Base-by-base conservation (phyloP, 257 asterid genomes). In the Petunia secreta region DNA sequence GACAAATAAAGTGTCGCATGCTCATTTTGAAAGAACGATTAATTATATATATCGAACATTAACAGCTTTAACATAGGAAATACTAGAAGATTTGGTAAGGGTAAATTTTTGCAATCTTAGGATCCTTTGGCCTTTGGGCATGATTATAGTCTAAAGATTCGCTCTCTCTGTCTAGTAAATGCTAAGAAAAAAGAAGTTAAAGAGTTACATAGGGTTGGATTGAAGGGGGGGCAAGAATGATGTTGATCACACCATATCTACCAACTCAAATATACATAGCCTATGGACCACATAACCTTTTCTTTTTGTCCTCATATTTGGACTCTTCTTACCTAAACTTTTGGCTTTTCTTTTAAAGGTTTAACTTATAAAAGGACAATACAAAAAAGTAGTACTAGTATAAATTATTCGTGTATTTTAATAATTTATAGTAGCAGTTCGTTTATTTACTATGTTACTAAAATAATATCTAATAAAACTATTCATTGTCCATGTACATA, bases 211-310 rank as follows among this genome's bases (percentile, higher is more conserved):
- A 46, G 52, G 52, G 52, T 60, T 60, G 16, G 15, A 60, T 8
- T 38, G 13, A 37, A 63, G 38, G 1, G 50, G 73, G 2, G 48
- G 79, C 79, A 73, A 67, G 55, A 81, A 86, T 88, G 90, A 85
- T 88, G 85, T 79, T 50, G 77, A 60, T 80, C 89, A 82, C 89
- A 81, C 80, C 48, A 60, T 36, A 81, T 65, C 92, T 85, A 90
- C 60, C 62, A 48, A 43, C 50, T 59, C 75, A n/a, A n/a, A 67
- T 41, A 41, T 43, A 34, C 13, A 4, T 90, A 87, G 93, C 25
- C 75, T 58, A 66, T 89, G 92, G 91, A 90, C 90, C 91, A 87
- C 88, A 64, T 50, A 57, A 40, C 73, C 8, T n/a, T 52, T 65
- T 39, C 41, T 16, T 41, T 1, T 81, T 69, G 57, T 86, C 74